phyloP scores from a whole-genome alignment of 768 basidiomycete genomes.

The Amanita pallidorosea region DNA sequence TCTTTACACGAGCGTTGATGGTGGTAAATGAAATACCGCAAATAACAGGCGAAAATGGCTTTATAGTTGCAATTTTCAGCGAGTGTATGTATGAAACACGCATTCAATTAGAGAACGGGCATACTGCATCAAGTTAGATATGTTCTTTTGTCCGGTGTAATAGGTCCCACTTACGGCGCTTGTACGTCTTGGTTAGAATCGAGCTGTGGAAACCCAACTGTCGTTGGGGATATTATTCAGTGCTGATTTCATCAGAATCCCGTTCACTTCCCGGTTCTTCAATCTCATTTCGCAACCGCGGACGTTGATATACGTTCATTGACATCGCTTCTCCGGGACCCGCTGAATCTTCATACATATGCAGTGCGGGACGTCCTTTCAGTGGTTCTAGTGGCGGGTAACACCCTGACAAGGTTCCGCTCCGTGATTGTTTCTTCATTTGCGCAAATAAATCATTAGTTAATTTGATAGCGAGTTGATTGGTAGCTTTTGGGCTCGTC shows the following conservation, averaged over 20 bases:
- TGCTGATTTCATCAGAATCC: too few species aligned
- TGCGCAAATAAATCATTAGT: neutral
- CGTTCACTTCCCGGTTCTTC: too few species aligned
- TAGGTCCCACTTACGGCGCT: neutral
- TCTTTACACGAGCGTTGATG: slow-evolving; percentile 1
- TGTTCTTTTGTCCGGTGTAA: neutral
- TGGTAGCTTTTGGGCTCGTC: neutral
- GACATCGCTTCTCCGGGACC: neutral
- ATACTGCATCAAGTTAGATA: neutral
- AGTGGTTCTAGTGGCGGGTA: neutral
- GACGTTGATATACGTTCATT: too few species aligned
- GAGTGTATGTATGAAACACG: neutral
- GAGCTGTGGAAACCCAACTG: too few species aligned
- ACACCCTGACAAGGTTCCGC: neutral
- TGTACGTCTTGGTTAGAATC: too few species aligned
- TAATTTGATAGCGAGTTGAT: neutral
- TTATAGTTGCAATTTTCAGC: neutral
- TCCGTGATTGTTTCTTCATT: neutral
- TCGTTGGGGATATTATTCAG: too few species aligned
- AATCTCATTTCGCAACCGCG: too few species aligned
- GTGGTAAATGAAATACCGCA: neutral
- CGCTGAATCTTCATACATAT: neutral
- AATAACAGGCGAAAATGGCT: neutral
- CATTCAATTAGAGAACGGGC: neutral
- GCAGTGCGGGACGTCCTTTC: neutral